Evolutionary conservation across 345 rosid genomes (phyloP), one percentile per base, ranked within the genome.

Genomic region (Hibiscus mutabilis): DNA sequence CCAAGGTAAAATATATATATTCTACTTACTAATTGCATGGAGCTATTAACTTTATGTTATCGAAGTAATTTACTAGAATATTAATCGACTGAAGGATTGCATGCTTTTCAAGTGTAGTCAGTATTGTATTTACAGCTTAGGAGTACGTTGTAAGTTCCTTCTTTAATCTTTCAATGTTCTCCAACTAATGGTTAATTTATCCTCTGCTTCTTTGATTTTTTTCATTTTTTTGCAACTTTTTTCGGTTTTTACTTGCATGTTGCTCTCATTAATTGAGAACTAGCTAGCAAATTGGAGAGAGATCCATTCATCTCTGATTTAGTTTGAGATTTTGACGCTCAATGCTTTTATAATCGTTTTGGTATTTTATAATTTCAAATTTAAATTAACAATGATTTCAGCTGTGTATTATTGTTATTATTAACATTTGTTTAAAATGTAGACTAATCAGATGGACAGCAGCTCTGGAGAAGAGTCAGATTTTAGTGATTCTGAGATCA

Each of bases 401-500:
- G 47, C 24, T 62, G 42, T 37, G 10, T 37, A 33, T 8, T 37
- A 37, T 62, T 35, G 25, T 18, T 18, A 10, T 18, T 0, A 19
- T 9, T 61, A 33, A 33, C 66, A 19, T 64, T 40, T 64, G 27
- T 66, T 44, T 35, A 12, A 35, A 9, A 11, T 56, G 15, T 35
- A 25, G 51, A 21, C 13, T 19, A n/a, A 52, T 21, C 76, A 74
- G 80, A 93, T 93, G 97, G 84, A 73, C 70, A 57, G 22, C 31
- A 79, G 85, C 77, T 87, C 95, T 60, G 91, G 81, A 2, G 97
- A 87, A 71, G 96, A 87, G 73, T 93, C 97, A 3, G 96, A 94
- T 37, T 76, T 88, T 52, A 87, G 95, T 68, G 97, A 93, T 24
- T 88, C 96, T 11, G 98, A 93, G 88, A 84, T 93, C 13, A 68